phyloP scores from a whole-genome alignment of 371 early-diverging fungal genomes.

The Coelomomyces lativittatus region DNA sequence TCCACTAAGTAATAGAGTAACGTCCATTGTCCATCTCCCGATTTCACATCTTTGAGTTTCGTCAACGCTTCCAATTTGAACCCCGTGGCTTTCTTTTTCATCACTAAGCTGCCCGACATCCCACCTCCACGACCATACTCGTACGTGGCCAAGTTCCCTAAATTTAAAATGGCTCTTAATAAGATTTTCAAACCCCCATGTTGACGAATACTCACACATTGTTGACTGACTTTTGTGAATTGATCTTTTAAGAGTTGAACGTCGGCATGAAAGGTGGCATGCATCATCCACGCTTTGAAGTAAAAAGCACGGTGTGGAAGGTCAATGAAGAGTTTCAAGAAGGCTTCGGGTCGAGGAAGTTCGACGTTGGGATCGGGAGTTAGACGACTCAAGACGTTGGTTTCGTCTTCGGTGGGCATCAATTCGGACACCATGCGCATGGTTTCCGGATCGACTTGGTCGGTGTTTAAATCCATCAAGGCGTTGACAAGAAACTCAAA shows the following conservation, averaged over 20 bases:
- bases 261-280: neutral
- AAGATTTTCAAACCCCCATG: slow-evolving; percentile 14
- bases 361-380: neutral
- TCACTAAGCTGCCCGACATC: slow-evolving; percentile 5
- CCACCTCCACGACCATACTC: slow-evolving; percentile 12
- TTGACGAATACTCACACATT: slow-evolving; percentile 8
- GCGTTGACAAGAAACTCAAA: slow-evolving; percentile 2
- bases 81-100: slow-evolving; percentile 22
- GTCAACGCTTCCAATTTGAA: slow-evolving; percentile 26
- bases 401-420: slow-evolving; percentile 17
- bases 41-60: slow-evolving; percentile 25
- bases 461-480: slow-evolving; percentile 7
- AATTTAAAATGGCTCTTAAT: slow-evolving; percentile 12
- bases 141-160: slow-evolving; percentile 28
- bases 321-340: slow-evolving; percentile 9
- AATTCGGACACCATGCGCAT: neutral
- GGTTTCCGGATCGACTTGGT: neutral
- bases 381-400: slow-evolving; percentile 3
- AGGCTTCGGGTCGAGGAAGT: slow-evolving; percentile 20
- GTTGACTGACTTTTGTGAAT: slow-evolving; percentile 2
- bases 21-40: slow-evolving; percentile 24
- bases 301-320: slow-evolving; percentile 5
- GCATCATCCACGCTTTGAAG: neutral
- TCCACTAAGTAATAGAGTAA: slow-evolving; percentile 26
- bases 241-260: neutral